Conservation (phyloP, 2,329 filamentous ascomycete species). For the Pseudocercospora pini-densiflorae region DNA sequence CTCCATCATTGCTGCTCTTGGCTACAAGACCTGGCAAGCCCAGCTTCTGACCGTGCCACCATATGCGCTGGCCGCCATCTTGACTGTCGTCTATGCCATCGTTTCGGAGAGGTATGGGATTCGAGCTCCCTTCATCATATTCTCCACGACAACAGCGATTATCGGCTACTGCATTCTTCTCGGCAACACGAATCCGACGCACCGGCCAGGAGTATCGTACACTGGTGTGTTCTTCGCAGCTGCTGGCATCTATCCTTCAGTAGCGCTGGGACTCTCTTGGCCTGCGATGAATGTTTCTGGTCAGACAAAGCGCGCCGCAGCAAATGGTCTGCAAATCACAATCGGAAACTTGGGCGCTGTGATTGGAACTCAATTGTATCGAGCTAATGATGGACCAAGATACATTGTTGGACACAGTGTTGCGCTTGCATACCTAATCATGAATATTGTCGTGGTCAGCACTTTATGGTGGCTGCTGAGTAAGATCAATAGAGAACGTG, state of each 20-base stretch:
- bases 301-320: constrained; percentile 70
- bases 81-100: constrained; percentile 63
- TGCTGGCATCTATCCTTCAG: constrained; percentile 69
- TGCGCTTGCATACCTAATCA: constrained; percentile 66
- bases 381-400: constrained; percentile 62
- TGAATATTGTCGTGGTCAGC: constrained; percentile 60
- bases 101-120: constrained; percentile 62
- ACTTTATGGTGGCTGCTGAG: constrained; percentile 60
- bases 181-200: constrained; percentile 43
- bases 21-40: constrained; percentile 38
- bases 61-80: constrained; percentile 53
- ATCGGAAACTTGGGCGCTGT: constrained; percentile 73
- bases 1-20: constrained; percentile 69
- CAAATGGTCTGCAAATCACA: constrained; percentile 73
- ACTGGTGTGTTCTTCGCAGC: constrained; percentile 46
- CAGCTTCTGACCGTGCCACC: constrained; percentile 45
- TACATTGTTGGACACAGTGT: constrained; percentile 71
- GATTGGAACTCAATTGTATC: constrained; percentile 71
- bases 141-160: constrained; percentile 46
- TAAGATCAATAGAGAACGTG: constrained; percentile 62
- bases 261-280: constrained; percentile 69
- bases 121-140: constrained; percentile 67
- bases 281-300: constrained; percentile 70
- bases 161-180: constrained; percentile 48
- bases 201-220: constrained; percentile 46